Evolutionary conservation across 495 filamentous ascomycete species (phyloP), one percentile per base, ranked within the genome.

Genomic region (Penicillium alfredii): DNA sequence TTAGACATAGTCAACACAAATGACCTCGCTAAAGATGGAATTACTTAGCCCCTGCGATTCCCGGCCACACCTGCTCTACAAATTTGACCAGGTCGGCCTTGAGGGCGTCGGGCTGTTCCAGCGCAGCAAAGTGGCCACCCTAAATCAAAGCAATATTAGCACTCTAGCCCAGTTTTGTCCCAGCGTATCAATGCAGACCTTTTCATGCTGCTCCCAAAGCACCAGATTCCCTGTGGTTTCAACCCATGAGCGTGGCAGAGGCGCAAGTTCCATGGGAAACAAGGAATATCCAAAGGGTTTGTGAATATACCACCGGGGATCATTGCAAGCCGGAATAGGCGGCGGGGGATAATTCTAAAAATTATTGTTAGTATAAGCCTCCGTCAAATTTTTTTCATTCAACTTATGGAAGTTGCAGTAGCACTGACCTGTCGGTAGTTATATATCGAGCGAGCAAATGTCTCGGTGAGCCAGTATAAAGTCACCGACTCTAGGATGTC

Each of bases 381-480:
- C n/a, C n/a, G n/a, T n/a, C n/a, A n/a, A n/a, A n/a, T n/a, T n/a
- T n/a, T n/a, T n/a, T n/a, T n/a, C n/a, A n/a, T n/a, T n/a, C n/a
- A n/a, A n/a, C n/a, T n/a, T n/a, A n/a, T n/a, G n/a, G n/a, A n/a
- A n/a, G n/a, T n/a, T n/a, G 11, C 4, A 11, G 3, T 30, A 8
- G 7, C 11, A 47, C 51, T 31, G 32, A 72, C 55, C 50, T 59
- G 47, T 9, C 69, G 71, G 51, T 76, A 81, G 1, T 59, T 64
- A 51, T 80, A 85, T 24, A 84, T 72, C 2, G 66, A 59, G 4
- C 71, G 62, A 6, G 74, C 66, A 30, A 76, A 76, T 3, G 70
- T 69, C 4, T 78, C 62, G 0, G 78, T 82, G 17, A 83, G 66
- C 82, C 81, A 85, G 55, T 80, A 86, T 12, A 83, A 51, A 2